Base-by-base conservation (phyloP, 2,329 filamentous ascomycete species). In the Didymella sp. region DNA sequence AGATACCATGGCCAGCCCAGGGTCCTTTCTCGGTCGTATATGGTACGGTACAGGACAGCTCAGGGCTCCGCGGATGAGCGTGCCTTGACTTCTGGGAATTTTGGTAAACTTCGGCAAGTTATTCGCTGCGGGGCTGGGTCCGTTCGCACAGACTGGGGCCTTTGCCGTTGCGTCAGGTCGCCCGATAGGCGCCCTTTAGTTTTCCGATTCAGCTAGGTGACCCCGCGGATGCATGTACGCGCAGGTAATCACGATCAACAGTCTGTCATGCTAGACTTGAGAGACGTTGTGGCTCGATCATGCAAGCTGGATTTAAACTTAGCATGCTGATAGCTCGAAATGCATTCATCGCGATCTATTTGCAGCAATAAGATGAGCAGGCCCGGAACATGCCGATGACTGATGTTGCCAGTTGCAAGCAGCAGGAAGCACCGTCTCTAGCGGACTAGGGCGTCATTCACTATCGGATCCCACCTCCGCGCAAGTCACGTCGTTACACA, bases 111-210 rank as follows among this genome's bases (percentile, higher is more conserved):
- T 47, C 27, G 37, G 58, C 58, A 46, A 59, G 40, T 56, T 51
- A 62, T 64, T 62, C 58, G 61, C 50, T 61, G 43, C 61, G 63
- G 63, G 51, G 49, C 46, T 21, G 4, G n/a, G 51, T 58, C 63
- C 63, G 63, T 43, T 53, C 44, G 53, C 47, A 55, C 35, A 54
- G 44, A 66, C 58, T 64, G 61, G 61, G 24, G 48, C 44, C 21
- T 31, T 17, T 53, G 45, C 33, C 46, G 46, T 56, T 56, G 50
- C 57, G 31, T 59, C 45, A 56, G 45, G 44, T 44, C 45, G 51
- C 42, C 51, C 57, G 55, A 56, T 38, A 52, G 48, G 48, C 48
- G 48, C 48, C 48, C 48, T 38, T 44, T 42, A 25, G 37, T 27
- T 27, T 31, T 48, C 42, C 28, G 43, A 48, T 44, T 19, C 22